Base-by-base conservation (phyloP, 371 early-diverging fungal species). In the Mucor sp. region DNA sequence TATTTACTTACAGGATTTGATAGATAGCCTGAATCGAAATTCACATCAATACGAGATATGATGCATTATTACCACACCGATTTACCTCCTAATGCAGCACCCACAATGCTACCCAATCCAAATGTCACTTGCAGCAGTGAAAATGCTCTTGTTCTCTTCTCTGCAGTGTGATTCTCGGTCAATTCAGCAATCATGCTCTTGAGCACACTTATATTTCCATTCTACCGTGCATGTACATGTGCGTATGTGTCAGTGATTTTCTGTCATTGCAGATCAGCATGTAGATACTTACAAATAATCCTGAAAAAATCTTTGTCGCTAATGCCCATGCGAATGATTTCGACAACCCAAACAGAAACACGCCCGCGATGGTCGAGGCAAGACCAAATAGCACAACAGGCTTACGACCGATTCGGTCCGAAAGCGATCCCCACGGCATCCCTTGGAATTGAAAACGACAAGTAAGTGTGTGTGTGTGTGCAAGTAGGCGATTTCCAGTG, bases 141-240 rank as follows among this genome's bases (percentile, higher is more conserved):
- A 66, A 88, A 89, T 58, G 85, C 85, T 15, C 82, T 68, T 7
- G 88, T 75, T 60, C 76, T 61, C 21, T 77, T 70, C 2, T 59
- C 67, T 64, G 76, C 73, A 21, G 69, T 58, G 39, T 72, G 66
- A 21, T 70, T 71, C 23, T 69, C 91, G 7, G 94, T 91, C 59
- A 95, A 79, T 73, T 97, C 97, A 6, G 91, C 92, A 35, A 95
- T 74, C 77, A 94, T 90, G 15, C 91, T 89, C 74, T 95, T 95
- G 28, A 91, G 81, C 4, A 94, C 92, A 12, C 91, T 92, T n/a
- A 91, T 83, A 68, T 95, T 97, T 7, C 93, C 91, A 60, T 79
- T 78, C 74, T 77, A 69, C 27, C 60, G 33, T 53, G 41, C 41
- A 41, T 41, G 41, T 41, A 41, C 41, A 41, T 55, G 27, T 17